Conservation (phyloP, 306 rosid genomes). For the Trichosanthes cucumerina region DNA sequence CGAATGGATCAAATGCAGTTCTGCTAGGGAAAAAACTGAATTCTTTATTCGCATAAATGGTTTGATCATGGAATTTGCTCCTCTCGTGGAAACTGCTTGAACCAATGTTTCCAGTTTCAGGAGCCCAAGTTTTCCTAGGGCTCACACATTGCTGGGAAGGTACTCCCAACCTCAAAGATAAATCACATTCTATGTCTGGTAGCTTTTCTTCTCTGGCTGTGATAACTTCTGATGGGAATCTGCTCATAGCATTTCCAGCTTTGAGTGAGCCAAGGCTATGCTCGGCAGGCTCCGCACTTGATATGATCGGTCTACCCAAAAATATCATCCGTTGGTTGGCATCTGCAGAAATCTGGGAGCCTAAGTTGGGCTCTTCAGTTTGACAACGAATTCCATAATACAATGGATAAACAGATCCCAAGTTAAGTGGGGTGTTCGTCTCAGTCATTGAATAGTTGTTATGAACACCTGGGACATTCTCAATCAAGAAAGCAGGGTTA, state of each 20-base stretch:
- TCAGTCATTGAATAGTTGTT: slow-evolving; percentile 39
- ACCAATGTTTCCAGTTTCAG: slow-evolving; percentile 44
- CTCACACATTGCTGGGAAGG: slow-evolving; percentile 32
- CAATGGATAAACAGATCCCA: slow-evolving; percentile 85
- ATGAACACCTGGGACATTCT: slow-evolving; percentile 30
- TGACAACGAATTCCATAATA: slow-evolving; percentile 43
- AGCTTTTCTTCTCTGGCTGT: slow-evolving; percentile 32
- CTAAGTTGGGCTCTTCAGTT: slow-evolving; percentile 29
- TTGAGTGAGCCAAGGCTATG: slow-evolving; percentile 27
- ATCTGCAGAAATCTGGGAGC: slow-evolving; percentile 23
- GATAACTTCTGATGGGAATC: slow-evolving; percentile 21
- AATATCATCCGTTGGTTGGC: slow-evolving; percentile 35
- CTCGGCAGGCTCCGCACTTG: slow-evolving; percentile 45
- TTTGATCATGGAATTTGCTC: slow-evolving; percentile 29
- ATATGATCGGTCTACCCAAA: slow-evolving; percentile 60
- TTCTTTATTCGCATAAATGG: slow-evolving; percentile 36
- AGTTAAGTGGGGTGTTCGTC: slow-evolving; percentile 29
- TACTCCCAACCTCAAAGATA: slow-evolving; percentile 72
- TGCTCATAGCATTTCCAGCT: slow-evolving; percentile 28
- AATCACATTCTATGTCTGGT: slow-evolving; percentile 52
- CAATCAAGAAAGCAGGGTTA: slow-evolving; percentile 35
- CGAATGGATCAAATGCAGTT: slow-evolving; percentile 36
- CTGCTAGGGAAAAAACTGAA: slow-evolving; percentile 49
- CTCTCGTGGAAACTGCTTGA: slow-evolving; percentile 42
- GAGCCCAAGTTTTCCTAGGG: slow-evolving; percentile 33